phyloP scores from a whole-genome alignment of 805 yeast genomes.

The Candida rishiriensis region DNA sequence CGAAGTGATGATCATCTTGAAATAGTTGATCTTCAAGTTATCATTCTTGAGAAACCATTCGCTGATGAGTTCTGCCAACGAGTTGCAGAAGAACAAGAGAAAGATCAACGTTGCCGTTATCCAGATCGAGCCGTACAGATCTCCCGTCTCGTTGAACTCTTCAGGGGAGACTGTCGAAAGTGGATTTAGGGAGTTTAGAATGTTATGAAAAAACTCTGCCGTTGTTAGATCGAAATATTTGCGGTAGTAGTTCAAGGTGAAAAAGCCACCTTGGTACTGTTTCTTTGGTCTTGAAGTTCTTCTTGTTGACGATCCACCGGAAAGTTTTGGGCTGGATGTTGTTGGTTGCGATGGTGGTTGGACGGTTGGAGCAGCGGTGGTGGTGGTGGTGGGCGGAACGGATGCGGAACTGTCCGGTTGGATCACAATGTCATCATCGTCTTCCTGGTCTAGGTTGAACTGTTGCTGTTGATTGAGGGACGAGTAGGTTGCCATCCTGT shows the following conservation, averaged over 20 bases:
- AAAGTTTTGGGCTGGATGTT: background rate
- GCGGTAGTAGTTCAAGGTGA: slow-evolving; percentile 56
- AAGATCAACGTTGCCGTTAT: slow-evolving; percentile 78
- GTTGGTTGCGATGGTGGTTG: background rate
- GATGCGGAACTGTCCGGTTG: slow-evolving; percentile 17
- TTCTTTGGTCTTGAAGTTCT: slow-evolving; percentile 12
- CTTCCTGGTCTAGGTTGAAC: slow-evolving; percentile 1
- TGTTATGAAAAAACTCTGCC: slow-evolving; percentile 50
- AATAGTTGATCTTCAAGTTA: slow-evolving; percentile 44
- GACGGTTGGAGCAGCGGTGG: background rate
- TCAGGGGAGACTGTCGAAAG: slow-evolving; percentile 30
- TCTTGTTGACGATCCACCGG: background rate
- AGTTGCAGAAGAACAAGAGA: slow-evolving; percentile 68
- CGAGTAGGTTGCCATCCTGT: too few relatives aligned
- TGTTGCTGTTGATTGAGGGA: too few relatives aligned
- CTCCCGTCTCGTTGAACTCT: slow-evolving; percentile 45
- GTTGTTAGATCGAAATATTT: slow-evolving; percentile 69
- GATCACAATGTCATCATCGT: slow-evolving; percentile 20
- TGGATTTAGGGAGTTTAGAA: slow-evolving; percentile 57
- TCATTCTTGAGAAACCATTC: slow-evolving; percentile 40
- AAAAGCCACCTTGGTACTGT: slow-evolving; percentile 39
- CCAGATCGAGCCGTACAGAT: slow-evolving; percentile 89
- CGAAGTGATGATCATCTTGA: slow-evolving; percentile 61
- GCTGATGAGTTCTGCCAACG: slow-evolving; percentile 63
- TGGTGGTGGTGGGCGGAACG: background rate